Base-by-base conservation (phyloP, 345 rosid genomes). In the Orychophragmus violaceus region DNA sequence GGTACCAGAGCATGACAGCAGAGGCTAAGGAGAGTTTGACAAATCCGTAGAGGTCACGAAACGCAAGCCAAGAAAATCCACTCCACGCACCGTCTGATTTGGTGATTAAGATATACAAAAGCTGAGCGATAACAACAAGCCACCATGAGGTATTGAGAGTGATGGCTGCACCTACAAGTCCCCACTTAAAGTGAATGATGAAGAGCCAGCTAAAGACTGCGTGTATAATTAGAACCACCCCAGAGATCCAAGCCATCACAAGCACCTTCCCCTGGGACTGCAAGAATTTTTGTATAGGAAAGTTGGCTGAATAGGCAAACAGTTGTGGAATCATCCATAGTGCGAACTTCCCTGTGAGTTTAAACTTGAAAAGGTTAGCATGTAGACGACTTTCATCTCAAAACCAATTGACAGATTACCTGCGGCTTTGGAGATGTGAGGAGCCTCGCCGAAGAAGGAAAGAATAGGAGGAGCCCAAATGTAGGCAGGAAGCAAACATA, bases 1-100 rank as follows among this genome's bases (percentile, higher is more conserved):
- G 33, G 54, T 78, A 86, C 96, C 98, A 89, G 52, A 92, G 77
- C 98, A 93, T 93, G 30, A 89, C 77, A 14, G 97, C 95, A 51
- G 98, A 89, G 19, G 95, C 94, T 42, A 89, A 60, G 13, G 98
- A 89, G n/a, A 93, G 90, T 84, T 86, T 93, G 77, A 87, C 73
- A 58, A 93, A 93, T 0, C 86, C 95, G 63, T 76, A 85, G 30
- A 93, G 81, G 66, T 87, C 90, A 0, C 76, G 49, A 68, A 93
- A 93, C 2, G 98, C 98, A 6, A 87, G 83, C 88, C 85, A 79
- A 0, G 97, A 85, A 76, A 92, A 86, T 27, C 97, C 97, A 77
- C 49, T 80, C 98, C 97, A 92, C 0, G 98, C 95, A 32, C 98
- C 96, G 32, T 87, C 96, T 1, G 98, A 87, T 22, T 72, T 82